Base-by-base conservation (phyloP, 768 basidiomycete species). In the Xerocomus spinulosus region DNA sequence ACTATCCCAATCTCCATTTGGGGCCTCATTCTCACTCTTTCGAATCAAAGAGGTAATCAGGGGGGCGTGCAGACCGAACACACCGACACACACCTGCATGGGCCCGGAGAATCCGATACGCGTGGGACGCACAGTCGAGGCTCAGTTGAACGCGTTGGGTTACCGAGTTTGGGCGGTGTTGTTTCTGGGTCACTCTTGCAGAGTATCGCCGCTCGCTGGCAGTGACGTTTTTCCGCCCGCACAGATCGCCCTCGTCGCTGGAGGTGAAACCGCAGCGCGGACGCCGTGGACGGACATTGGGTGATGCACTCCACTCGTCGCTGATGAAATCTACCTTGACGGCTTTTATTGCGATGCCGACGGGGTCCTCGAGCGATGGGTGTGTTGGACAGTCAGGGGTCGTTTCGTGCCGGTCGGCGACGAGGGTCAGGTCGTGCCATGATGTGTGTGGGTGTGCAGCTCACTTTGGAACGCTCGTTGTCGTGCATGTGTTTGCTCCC, bases 11-110 rank as follows among this genome's bases (percentile, higher is more conserved):
- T 32, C 60, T 49, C 60, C 57, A 60, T 62, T 60, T 57, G 23
- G 48, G 20, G 13, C 32, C 33, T 45, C 23, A 21, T 57, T 57
- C 48, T 56, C 57, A 52, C 41, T 51, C 34, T 29, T n/a, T 30
- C 47, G 79, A 83, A 81, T 54, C 82, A 83, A 56, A 29, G 81
- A 77, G 82, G 82, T 7, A 76, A 83, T 54, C 80, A 83, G 60
- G 85, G 80, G 82, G 82, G 82, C 52, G 75, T 74, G n/a, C 75
- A 79, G 17, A 80, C 72, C 48, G 72, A 82, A 20, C 71, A 80
- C 13, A 80, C 82, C 59, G 83, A 36, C 23, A 45, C 17, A 21
- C 15, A n/a, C 18, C 43, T 37, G 15, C 24, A 23, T 40, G 20
- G 37, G 32, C 32, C 76, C 59, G 2, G 81, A 83, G 61, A 83